These are phyloP conservation scores for Pichia membranifaciens DNA, from an alignment of 805 yeast species.

Conservation along the genomic window DNA sequence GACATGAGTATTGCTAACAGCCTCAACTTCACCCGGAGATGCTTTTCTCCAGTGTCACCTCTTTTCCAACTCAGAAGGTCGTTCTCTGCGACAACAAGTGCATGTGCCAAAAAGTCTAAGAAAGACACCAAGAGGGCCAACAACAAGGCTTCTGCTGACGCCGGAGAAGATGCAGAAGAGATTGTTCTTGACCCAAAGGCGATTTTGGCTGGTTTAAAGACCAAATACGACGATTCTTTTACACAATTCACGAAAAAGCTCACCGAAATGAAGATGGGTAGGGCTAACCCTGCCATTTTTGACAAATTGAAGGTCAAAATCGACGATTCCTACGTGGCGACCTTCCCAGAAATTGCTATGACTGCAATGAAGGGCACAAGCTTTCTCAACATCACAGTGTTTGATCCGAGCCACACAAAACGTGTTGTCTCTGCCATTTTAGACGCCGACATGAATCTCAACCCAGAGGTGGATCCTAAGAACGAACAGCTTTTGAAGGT, in stretches of 20 bases:
- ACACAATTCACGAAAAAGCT: slow-evolving; percentile 50
- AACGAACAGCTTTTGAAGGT: slow-evolving; percentile 71
- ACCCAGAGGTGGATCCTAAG: slow-evolving; percentile 70
- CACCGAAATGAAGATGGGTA: slow-evolving; percentile 63
- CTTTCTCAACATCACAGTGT: slow-evolving; percentile 70
- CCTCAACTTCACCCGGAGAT: too few species aligned
- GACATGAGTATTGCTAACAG: background rate
- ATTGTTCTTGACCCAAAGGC: slow-evolving; percentile 28
- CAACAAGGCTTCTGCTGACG: slow-evolving; percentile 7
- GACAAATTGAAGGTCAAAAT: slow-evolving; percentile 50
- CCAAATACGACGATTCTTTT: slow-evolving; percentile 42
- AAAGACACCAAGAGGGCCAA: slow-evolving; percentile 11
- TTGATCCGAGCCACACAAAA: slow-evolving; percentile 72
- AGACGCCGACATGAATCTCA: slow-evolving; percentile 64
- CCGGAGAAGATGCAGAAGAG: slow-evolving; percentile 20
- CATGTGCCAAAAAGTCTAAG: slow-evolving; percentile 16
- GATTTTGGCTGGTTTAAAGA: slow-evolving; percentile 35
- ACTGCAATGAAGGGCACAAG: slow-evolving; percentile 61
- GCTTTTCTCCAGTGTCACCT: background rate
- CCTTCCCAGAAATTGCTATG: slow-evolving; percentile 61
- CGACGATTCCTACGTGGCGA: slow-evolving; percentile 39
- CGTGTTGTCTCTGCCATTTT: slow-evolving; percentile 65
- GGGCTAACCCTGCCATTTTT: slow-evolving; percentile 60
- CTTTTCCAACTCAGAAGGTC: slow-evolving; percentile 1
- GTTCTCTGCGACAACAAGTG: slow-evolving; percentile 5